These are phyloP conservation scores for Cladochytrium replicatum DNA, from an alignment of 192 early-diverging fungal species.

Conservation along the genomic window DNA sequence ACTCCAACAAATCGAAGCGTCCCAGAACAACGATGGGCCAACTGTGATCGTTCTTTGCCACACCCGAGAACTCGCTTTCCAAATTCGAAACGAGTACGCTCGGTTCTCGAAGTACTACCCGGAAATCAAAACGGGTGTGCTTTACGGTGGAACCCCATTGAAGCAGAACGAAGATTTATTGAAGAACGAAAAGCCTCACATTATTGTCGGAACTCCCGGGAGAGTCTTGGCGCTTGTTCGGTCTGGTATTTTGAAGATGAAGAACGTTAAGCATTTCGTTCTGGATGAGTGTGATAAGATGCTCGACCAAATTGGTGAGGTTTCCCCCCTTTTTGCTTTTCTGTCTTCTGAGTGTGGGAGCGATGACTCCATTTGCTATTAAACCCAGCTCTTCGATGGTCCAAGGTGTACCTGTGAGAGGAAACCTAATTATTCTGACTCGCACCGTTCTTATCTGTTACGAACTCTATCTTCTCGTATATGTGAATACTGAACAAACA, in stretches of 20 bases:
- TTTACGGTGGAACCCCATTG: constrained; percentile 90
- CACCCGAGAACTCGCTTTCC: constrained; percentile 80
- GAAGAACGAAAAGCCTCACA: constrained; percentile 89
- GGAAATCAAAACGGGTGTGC: constrained; percentile 80
- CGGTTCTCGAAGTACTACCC: constrained; percentile 22
- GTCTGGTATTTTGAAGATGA: constrained; percentile 89
- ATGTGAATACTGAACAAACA: too few species aligned
- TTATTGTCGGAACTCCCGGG: constrained; percentile 92
- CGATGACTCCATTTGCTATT: constrained; percentile 91
- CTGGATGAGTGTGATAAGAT: constrained; percentile 90
- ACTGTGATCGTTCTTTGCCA: background rate
- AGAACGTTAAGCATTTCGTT: constrained; percentile 80
- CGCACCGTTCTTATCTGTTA: constrained; percentile 83
- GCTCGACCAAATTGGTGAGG: constrained; percentile 84
- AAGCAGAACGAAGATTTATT: constrained; percentile 95
- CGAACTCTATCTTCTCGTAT: too few species aligned
- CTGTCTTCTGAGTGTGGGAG: constrained; percentile 68
- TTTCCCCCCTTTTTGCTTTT: constrained; percentile 11
- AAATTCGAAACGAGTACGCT: constrained; percentile 89
- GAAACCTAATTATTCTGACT: constrained; percentile 89
- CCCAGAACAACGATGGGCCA: too few species aligned
- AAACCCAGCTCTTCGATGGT: constrained; percentile 84
- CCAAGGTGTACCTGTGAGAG: constrained; percentile 89
- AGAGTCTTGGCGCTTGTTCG: constrained; percentile 86
- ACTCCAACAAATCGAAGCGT: constrained; percentile 90